Conservation (phyloP, 108 stramenopile genomes). For the Nitzschia sp. region DNA sequence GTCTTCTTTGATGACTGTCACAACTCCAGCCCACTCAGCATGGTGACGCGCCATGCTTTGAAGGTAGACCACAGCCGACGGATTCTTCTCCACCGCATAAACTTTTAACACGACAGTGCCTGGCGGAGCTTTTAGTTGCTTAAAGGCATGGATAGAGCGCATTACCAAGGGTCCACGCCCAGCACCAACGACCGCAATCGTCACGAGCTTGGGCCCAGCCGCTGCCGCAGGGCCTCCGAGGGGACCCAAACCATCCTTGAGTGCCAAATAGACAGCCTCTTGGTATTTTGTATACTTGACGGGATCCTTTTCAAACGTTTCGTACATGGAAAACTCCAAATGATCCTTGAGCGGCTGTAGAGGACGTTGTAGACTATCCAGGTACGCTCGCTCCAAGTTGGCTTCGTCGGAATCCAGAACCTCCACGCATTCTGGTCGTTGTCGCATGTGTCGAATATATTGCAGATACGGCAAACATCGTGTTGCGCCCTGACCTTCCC, state of each 20-base stretch:
- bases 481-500: slow-evolving; percentile 23
- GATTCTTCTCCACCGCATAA: slow-evolving; percentile 95
- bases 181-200: slow-evolving; percentile 94
- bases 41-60: slow-evolving; percentile 66
- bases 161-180: slow-evolving; percentile 96
- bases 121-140: slow-evolving; percentile 41
- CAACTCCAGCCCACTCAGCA: slow-evolving; percentile 68
- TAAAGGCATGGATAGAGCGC: slow-evolving; percentile 71
- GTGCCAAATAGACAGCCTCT: slow-evolving; percentile 70
- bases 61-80: slow-evolving; percentile 95
- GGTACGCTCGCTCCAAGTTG: slow-evolving; percentile 70
- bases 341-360: slow-evolving; percentile 97
- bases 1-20: slow-evolving; percentile 90
- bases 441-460: slow-evolving; percentile 89
- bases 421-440: slow-evolving; percentile 33
- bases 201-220: slow-evolving; percentile 22
- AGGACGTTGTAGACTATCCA: slow-evolving; percentile 95
- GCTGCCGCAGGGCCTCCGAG: slow-evolving; percentile 3
- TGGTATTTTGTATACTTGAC: slow-evolving; percentile 95
- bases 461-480: slow-evolving; percentile 74
- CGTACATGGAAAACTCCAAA: slow-evolving; percentile 96
- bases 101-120: slow-evolving; percentile 46
- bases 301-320: slow-evolving; percentile 97
- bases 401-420: slow-evolving; percentile 76
- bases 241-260: slow-evolving; percentile 45